phyloP scores from a whole-genome alignment of 805 yeast species.

The Cyberlindnera galapagoensis region DNA sequence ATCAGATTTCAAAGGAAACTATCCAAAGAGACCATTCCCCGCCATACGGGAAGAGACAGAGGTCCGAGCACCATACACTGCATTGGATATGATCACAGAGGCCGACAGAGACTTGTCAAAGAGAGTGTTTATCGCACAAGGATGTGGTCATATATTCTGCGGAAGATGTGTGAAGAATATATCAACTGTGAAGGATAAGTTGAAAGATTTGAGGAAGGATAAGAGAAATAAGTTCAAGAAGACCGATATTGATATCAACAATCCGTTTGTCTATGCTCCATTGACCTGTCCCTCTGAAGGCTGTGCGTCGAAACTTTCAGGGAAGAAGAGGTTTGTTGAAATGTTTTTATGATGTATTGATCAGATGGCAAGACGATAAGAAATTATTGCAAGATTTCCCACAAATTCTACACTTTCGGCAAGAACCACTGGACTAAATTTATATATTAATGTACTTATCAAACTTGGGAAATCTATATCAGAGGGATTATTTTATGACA shows the following conservation, averaged over 20 bases:
- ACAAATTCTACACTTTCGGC: too few relatives aligned
- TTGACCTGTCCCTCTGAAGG: constrained; percentile 46
- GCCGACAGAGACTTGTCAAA: constrained; percentile 56
- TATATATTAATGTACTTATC: too few relatives aligned
- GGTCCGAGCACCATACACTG: constrained; percentile 63
- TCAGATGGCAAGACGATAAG: too few relatives aligned
- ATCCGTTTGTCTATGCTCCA: constrained; percentile 48
- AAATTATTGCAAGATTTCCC: too few relatives aligned
- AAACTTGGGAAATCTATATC: too few relatives aligned
- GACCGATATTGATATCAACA: constrained; percentile 16
- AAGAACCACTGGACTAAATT: background rate
- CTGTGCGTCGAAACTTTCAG: constrained; percentile 40
- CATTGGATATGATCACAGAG: constrained; percentile 39
- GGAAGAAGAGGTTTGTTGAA: constrained; percentile 48
- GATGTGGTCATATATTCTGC: constrained; percentile 88
- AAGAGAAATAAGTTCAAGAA: constrained; percentile 14
- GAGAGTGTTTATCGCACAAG: constrained; percentile 53
- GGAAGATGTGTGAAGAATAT: constrained; percentile 76
- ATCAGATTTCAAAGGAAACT: constrained; percentile 33
- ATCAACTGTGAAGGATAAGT: constrained; percentile 31
- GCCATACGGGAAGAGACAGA: constrained; percentile 27
- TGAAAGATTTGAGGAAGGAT: constrained; percentile 16
- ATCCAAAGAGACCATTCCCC: constrained; percentile 23
- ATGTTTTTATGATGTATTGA: constrained; percentile 31
- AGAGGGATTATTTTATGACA: too few relatives aligned